Conservation (phyloP, 192 early-diverging fungal genomes). For the Chytriomyces hyalinus region DNA sequence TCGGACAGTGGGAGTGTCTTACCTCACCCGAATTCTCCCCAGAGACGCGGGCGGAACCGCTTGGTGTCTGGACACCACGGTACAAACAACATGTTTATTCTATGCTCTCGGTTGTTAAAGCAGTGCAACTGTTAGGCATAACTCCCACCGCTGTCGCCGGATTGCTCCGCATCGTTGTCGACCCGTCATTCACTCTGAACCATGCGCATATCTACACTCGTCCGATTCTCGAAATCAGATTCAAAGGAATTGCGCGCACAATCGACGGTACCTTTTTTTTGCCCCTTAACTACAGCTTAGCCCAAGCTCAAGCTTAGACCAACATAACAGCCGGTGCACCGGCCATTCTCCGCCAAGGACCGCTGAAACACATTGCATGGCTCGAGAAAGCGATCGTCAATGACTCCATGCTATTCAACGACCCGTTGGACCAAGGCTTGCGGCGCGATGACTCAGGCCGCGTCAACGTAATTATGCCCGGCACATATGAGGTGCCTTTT, state of each 20-base stretch:
- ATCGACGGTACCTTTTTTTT: background rate
- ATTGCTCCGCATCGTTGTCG: constrained; percentile 11
- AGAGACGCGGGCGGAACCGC: too few relatives aligned
- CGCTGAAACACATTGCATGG: background rate
- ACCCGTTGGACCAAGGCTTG: constrained; percentile 22
- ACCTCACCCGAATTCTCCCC: too few relatives aligned
- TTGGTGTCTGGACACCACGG: too few relatives aligned
- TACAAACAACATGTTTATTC: too few relatives aligned
- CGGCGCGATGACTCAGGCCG: background rate
- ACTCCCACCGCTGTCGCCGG: constrained; percentile 5
- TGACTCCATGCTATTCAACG: constrained; percentile 6
- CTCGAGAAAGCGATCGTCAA: background rate
- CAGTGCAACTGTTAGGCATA: background rate
- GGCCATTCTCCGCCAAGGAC: background rate
- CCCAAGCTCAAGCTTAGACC: background rate
- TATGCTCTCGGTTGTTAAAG: too few relatives aligned
- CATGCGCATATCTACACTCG: background rate
- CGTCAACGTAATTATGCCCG: constrained; percentile 11
- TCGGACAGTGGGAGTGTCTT: too few relatives aligned
- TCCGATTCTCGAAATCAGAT: constrained; percentile 7
- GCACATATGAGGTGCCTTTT: constrained; percentile 33
- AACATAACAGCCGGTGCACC: background rate
- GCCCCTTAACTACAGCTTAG: background rate
- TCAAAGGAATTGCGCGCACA: constrained; percentile 14
- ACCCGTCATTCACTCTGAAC: background rate